Base-by-base conservation (phyloP, 345 rosid species). In the Excoecaria cochinchinensis region DNA sequence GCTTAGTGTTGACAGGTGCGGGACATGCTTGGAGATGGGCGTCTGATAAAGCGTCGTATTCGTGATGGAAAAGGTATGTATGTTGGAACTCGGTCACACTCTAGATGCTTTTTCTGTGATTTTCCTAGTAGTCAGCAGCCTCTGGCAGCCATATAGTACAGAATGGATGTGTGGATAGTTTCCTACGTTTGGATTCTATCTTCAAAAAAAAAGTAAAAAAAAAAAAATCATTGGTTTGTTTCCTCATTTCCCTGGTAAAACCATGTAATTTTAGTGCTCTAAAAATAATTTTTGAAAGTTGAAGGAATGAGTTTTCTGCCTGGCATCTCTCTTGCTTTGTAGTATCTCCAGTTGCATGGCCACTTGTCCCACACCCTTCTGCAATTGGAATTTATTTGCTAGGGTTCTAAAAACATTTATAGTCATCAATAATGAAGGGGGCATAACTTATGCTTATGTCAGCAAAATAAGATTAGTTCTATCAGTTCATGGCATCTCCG, bases 21-120 rank as follows among this genome's bases (percentile, higher is more conserved):
- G 55, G 98, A 95, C 76, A 86, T 95, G 96, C 93, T 93, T 78
- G 99, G 99, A 76, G 99, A 95, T 86, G 98, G 98, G 40, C 96
- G 95, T 70, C 88, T 95, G 46, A 91, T 93, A 75, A 93, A 95
- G 82, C 97, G 99, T 16, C 89, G 97, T 60, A 74, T 95, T 86
- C 85, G 3, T 65, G 97, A 93, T 86, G 99, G 99, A 81, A 87
- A 85, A 90, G 99, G 99, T 91, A 74, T 72, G 80, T 69, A 24
- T 42, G 38, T 51, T 56, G 52, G 56, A 55, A 64, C 42, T 46
- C 10, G 19, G 63, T 58, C 1, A 15, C 36, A 55, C 16, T 44
- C 62, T 47, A 39, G 52, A 61, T 70, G 19, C 10, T 50, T 24
- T 36, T 17, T 56, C 31, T 31, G 1, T 24, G 11, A 31, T 69